A percentile compares a stretch with the other conserved stretches of the same genome.
phyloP scores from a whole-genome alignment of 1,284 basidiomycete species.

The Singerocomus rubriflavus region DNA sequence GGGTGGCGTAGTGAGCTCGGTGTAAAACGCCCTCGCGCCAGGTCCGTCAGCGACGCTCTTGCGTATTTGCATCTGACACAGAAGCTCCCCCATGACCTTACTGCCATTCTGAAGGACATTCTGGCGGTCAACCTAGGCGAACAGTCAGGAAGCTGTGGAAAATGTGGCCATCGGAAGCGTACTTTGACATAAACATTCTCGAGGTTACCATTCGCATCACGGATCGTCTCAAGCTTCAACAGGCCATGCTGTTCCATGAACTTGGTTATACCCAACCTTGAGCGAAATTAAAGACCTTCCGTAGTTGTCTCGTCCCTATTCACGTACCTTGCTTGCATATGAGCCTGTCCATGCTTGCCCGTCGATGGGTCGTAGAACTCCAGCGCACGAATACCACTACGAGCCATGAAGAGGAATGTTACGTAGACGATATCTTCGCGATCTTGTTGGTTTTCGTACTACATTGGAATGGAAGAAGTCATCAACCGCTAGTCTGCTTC shows the following conservation, averaged over 20 bases:
- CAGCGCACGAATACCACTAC: conserved; percentile 75
- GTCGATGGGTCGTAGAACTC: conserved; percentile 81
- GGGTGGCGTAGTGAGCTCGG: conserved; percentile 67
- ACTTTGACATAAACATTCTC: conserved; percentile 71
- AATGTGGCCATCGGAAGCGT: conserved; percentile 21
- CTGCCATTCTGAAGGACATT: conserved; percentile 64
- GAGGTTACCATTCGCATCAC: conserved; percentile 52
- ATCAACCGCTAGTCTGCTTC: neutral
- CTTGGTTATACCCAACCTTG: conserved; percentile 77
- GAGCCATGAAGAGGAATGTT: conserved; percentile 81
- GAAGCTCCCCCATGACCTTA: conserved; percentile 64
- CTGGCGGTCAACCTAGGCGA: conserved; percentile 61
- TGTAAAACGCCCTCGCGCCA: conserved; percentile 74
- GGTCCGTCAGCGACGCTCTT: conserved; percentile 81
- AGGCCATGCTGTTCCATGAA: conserved; percentile 72
- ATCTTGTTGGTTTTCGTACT: conserved; percentile 68
- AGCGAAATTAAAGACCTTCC: neutral
- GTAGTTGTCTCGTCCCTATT: neutral
- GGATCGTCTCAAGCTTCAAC: conserved; percentile 66
- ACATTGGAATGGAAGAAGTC: conserved; percentile 1
- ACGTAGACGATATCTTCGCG: conserved; percentile 76
- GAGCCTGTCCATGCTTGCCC: conserved; percentile 86
- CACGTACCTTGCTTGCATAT: conserved; percentile 80
- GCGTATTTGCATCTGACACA: conserved; percentile 75
- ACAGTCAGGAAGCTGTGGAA: neutral